Evolutionary conservation across 495 filamentous ascomycete species (phyloP).

Genomic region (Penicillium tannophilum): DNA sequence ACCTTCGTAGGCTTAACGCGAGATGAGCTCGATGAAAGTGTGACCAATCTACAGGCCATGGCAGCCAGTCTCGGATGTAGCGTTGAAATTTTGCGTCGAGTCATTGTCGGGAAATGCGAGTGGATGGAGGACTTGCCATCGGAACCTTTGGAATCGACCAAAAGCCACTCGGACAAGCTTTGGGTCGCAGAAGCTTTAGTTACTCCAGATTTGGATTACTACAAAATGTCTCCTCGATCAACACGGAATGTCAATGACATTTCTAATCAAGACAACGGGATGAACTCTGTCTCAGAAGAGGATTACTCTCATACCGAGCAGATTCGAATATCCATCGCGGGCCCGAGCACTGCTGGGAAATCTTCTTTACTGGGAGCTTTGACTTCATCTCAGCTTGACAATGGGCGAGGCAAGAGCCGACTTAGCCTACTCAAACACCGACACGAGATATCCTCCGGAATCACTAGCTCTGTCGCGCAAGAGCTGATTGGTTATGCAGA

Average conservation of each 20-base stretch:
- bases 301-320: conserved; percentile 61
- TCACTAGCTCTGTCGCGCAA: conserved; percentile 91
- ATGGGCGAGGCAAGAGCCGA: conserved; percentile 86
- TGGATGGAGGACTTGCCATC: conserved; percentile 57
- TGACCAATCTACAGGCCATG: conserved; percentile 83
- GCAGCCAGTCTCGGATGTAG: conserved; percentile 86
- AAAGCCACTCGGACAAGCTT: conserved; percentile 56
- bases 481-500: conserved; percentile 82
- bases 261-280: conserved; percentile 3
- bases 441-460: conserved; percentile 89
- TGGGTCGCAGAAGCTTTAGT: conserved; percentile 90
- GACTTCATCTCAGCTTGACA: conserved; percentile 84
- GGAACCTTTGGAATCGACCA: conserved; percentile 26
- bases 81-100: conserved; percentile 79
- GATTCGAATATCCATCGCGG: conserved; percentile 86
- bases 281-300: conserved; percentile 20
- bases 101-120: conserved; percentile 85
- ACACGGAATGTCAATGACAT: conserved; percentile 9
- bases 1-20: conserved; percentile 85
- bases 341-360: conserved; percentile 91
- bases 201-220: conserved; percentile 58
- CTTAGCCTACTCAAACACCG: conserved; percentile 86
- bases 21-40: conserved; percentile 89
- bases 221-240: conserved; percentile 27
- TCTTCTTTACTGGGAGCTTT: conserved; percentile 87